A percentile compares a stretch with the other conserved stretches of the same genome.
Conservation (phyloP, 176 grass and related monocot species). For the Phoenix dactylifera region DNA sequence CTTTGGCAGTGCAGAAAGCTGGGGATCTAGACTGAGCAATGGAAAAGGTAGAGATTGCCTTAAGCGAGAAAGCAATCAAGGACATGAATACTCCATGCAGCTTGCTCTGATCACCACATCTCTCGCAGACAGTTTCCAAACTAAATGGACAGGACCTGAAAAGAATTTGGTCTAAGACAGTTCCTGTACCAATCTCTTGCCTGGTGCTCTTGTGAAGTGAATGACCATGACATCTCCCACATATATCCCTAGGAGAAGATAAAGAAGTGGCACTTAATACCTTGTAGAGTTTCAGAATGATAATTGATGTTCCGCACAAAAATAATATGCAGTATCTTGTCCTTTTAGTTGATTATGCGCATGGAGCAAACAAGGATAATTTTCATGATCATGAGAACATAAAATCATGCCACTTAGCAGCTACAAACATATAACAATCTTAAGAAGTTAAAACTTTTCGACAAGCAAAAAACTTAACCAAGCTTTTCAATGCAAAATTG, state of each 20-base stretch:
- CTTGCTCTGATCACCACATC: constrained; percentile 22
- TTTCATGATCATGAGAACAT: too few relatives aligned
- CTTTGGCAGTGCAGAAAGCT: constrained; percentile 54
- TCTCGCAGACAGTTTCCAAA: constrained; percentile 21
- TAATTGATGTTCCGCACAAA: too few relatives aligned
- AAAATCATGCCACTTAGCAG: too few relatives aligned
- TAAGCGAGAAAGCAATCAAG: constrained; percentile 66
- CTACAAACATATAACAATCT: too few relatives aligned
- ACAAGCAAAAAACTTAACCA: too few relatives aligned
- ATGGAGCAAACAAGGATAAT: too few relatives aligned
- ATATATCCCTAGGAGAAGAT: constrained; percentile 39
- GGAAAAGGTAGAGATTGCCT: constrained; percentile 57
- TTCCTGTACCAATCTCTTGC: constrained; percentile 68
- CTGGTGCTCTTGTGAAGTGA: constrained; percentile 69
- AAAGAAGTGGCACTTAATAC: too few relatives aligned
- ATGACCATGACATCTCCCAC: constrained; percentile 61
- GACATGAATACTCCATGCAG: constrained; percentile 50
- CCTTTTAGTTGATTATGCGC: too few relatives aligned
- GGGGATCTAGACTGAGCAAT: constrained; percentile 50
- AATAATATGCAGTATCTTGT: too few relatives aligned
- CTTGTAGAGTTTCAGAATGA: too few relatives aligned
- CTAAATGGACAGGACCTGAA: constrained; percentile 35
- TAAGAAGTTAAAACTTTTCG: too few relatives aligned
- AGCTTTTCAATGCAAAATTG: too few relatives aligned
- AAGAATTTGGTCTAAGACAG: constrained; percentile 34